These are phyloP conservation scores for Cordyceps pruinosa DNA, from an alignment of 2,329 filamentous ascomycete species.

Conservation along the genomic window DNA sequence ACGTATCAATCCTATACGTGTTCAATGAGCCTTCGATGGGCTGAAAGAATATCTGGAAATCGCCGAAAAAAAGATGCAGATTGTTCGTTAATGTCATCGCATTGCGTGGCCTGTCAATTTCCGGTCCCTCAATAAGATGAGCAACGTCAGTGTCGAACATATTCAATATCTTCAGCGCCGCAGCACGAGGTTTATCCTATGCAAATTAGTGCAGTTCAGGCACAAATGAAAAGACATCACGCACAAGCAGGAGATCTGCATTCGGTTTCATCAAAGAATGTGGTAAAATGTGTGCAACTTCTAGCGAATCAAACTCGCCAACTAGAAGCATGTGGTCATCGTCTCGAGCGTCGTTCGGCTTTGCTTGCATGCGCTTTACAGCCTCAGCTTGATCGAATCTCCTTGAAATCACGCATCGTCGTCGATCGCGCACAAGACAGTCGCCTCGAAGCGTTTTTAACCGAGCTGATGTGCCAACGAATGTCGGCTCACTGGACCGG, in stretches of 20 bases:
- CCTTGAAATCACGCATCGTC: conserved; percentile 14
- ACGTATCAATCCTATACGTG: conserved; percentile 19
- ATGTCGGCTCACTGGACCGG: neutral
- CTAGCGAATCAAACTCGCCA: conserved; percentile 12
- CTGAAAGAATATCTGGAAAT: conserved; percentile 20
- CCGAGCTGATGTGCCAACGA: conserved; percentile 9
- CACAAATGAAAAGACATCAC: neutral
- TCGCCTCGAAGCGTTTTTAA: conserved; percentile 10
- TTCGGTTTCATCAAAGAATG: conserved; percentile 14
- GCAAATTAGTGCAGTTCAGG: neutral
- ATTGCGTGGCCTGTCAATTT: conserved; percentile 35
- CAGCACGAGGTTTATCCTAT: conserved; percentile 22
- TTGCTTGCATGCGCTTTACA: neutral
- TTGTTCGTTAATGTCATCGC: conserved; percentile 21
- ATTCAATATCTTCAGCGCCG: conserved; percentile 31
- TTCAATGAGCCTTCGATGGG: conserved; percentile 8
- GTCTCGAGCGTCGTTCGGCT: neutral
- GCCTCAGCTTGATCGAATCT: conserved; percentile 9
- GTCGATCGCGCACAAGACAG: conserved; percentile 13
- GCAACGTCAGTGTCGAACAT: conserved; percentile 33
- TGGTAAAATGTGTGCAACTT: conserved; percentile 17
- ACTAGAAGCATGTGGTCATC: conserved; percentile 12
- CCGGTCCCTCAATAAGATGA: conserved; percentile 30
- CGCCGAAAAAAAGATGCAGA: conserved; percentile 16
- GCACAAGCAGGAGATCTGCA: conserved; percentile 10